These are phyloP conservation scores for Seiridium cupressi DNA, from an alignment of 2,329 filamentous ascomycete species.

Conservation along the genomic window DNA sequence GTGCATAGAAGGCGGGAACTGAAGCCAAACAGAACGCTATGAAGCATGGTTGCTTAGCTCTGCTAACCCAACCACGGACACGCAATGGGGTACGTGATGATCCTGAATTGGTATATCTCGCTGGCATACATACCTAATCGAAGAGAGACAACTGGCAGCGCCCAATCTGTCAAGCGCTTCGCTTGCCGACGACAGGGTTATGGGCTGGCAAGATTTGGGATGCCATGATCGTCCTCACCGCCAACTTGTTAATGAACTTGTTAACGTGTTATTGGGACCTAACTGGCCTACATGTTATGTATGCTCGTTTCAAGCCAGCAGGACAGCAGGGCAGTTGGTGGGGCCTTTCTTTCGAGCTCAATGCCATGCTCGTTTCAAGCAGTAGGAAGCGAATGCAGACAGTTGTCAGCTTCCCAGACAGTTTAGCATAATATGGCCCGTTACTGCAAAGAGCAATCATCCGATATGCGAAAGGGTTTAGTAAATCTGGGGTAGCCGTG, in stretches of 20 bases:
- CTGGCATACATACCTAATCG: too few relatives aligned
- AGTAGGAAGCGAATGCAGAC: background rate
- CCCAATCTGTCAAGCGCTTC: too few relatives aligned
- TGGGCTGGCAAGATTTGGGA: slow-evolving; percentile 5
- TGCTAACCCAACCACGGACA: background rate
- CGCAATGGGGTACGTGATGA: background rate
- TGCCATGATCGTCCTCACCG: slow-evolving; percentile 18
- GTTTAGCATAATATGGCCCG: background rate
- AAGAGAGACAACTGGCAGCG: too few relatives aligned
- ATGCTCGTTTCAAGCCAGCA: slow-evolving; percentile 4
- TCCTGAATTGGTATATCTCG: slow-evolving; percentile 6
- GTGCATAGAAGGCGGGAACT: slow-evolving; percentile 6
- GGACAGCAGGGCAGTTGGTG: background rate
- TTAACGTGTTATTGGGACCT: slow-evolving; percentile 8
- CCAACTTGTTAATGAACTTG: slow-evolving; percentile 8
- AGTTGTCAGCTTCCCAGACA: background rate
- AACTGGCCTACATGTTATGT: background rate
- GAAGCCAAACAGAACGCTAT: background rate
- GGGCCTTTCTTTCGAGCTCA: slow-evolving; percentile 1
- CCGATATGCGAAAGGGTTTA: background rate
- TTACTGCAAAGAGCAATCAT: background rate
- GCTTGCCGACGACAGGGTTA: too few relatives aligned
- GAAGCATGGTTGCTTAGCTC: background rate
- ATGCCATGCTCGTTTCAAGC: slow-evolving; percentile 2
- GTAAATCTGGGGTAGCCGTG: background rate